Base-by-base conservation (phyloP, 2,329 filamentous ascomycete species). In the Lecanicillium sp. region DNA sequence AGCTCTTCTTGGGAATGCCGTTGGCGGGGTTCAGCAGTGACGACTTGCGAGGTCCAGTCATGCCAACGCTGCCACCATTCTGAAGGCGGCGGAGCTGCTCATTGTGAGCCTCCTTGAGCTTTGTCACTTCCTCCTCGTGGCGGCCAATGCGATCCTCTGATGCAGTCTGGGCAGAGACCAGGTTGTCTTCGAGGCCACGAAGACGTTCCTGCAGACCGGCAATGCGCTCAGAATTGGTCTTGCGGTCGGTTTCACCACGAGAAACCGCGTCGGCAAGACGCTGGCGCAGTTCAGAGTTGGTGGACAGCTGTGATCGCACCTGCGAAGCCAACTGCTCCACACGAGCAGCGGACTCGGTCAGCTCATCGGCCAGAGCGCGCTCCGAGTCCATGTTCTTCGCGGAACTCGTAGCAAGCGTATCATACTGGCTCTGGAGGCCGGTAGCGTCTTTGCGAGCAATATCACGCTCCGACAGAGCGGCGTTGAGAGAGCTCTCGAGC, bases 231-330 rank as follows among this genome's bases (percentile, higher is more conserved):
- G 84, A 84, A 45, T 88, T 94, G 43, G 79, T 66, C 53, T 81
- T 81, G 57, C 94, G 89, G 51, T 92, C 87, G 22, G 74, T 72
- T 52, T 97, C 90, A 41, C 90, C 89, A 46, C 87, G 84, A 37
- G 78, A 69, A 28, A 97, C 85, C 2, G 89, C 87, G 15, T 85
- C 77, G 6, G 81, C 69, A 3, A 98, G 78, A 30, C 90, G 84
- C 40, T 76, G 69, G 41, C 88, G 82, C 36, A 98, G 71, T 19
- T 76, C 71, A 28, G 75, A 71, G 59, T 97, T 97, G 22, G 76
- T 75, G n/a, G 79, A 68, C 30, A 97, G 72, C 60, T 96, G 90
- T 40, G 79, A 71, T 40, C 82, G 80, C 17, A 96, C 87, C 56
- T 94, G 82, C 29, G 70, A 68, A 6, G 87, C 85, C 15, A 97